Evolutionary conservation across 73 alveolate genomes (phyloP).

Genomic region (Tetrahymena thermophila): DNA sequence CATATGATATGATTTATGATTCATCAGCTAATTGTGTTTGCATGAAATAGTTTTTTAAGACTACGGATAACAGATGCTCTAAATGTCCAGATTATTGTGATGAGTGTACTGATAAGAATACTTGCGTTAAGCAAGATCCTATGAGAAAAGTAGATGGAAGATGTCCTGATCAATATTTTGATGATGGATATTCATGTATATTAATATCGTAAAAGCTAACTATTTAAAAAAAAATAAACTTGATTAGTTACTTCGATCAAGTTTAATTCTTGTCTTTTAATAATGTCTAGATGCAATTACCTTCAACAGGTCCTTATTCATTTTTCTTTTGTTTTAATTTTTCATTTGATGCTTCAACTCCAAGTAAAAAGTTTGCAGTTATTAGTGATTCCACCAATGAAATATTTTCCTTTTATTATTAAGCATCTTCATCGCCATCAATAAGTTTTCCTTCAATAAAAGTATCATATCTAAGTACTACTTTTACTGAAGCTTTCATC

Average conservation of each 20-base stretch:
- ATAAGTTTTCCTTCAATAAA: neutral
- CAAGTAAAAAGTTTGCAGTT: neutral
- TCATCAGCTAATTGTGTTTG: neutral
- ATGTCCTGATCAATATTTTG: neutral
- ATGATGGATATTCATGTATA: neutral
- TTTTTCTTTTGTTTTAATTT: neutral
- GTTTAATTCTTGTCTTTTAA: neutral
- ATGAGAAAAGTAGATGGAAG: neutral
- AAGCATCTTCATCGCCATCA: neutral
- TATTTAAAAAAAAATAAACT: neutral
- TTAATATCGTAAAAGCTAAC: neutral
- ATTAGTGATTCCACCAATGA: neutral
- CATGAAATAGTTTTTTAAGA: neutral
- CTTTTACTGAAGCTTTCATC: neutral
- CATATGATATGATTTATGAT: neutral
- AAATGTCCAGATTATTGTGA: neutral
- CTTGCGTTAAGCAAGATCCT: neutral
- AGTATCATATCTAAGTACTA: neutral
- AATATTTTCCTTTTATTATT: neutral
- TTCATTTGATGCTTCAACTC: neutral
- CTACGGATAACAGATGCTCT: neutral
- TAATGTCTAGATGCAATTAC: neutral
- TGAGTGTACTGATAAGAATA: neutral
- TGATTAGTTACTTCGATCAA: neutral
- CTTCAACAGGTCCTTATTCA: neutral